phyloP scores from a whole-genome alignment of 2,329 filamentous ascomycete species.

The Neonectria coccinea region DNA sequence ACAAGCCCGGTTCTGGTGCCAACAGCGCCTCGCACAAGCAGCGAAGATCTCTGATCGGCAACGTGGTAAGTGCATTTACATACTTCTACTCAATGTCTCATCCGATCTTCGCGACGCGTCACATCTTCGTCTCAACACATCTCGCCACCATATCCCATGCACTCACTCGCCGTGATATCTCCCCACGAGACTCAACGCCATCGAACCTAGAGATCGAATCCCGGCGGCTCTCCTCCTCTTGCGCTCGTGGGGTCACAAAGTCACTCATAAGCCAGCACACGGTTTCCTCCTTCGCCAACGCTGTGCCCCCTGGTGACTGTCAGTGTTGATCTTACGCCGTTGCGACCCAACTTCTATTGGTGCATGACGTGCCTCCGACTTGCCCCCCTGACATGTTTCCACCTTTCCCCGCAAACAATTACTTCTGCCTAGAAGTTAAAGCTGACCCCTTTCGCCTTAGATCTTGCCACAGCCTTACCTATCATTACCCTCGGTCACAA shows the following conservation, averaged over 20 bases:
- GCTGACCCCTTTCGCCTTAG: constrained; percentile 43
- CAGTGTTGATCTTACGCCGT: constrained; percentile 40
- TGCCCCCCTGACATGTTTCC: constrained; percentile 33
- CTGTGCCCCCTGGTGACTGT: constrained; percentile 19
- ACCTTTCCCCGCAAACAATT: constrained; percentile 43
- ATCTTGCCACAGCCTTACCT: constrained; percentile 30
- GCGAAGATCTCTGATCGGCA: constrained; percentile 8
- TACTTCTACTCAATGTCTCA: constrained; percentile 1
- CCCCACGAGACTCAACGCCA: constrained; percentile 4
- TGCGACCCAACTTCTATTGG: constrained; percentile 36
- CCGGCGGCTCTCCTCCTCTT: constrained; percentile 11
- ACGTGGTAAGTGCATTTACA: constrained; percentile 17
- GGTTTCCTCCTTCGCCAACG: constrained; percentile 12
- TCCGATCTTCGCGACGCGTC: constrained; percentile 5
- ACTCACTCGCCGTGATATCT: constrained; percentile 13
- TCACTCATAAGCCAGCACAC: constrained; percentile 14
- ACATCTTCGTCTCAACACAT: constrained; percentile 13
- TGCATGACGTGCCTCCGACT: constrained; percentile 39
- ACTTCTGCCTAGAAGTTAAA: constrained; percentile 40
- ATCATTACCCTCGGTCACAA: constrained; percentile 31
- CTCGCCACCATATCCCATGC: constrained; percentile 11
- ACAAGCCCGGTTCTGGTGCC: neutral
- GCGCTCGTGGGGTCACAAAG: constrained; percentile 5
- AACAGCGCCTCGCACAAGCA: constrained; percentile 13
- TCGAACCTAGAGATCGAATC: constrained; percentile 7